Evolutionary conservation across 208 protist species (phyloP).

Genomic region (Angomonas ambiguus): DNA sequence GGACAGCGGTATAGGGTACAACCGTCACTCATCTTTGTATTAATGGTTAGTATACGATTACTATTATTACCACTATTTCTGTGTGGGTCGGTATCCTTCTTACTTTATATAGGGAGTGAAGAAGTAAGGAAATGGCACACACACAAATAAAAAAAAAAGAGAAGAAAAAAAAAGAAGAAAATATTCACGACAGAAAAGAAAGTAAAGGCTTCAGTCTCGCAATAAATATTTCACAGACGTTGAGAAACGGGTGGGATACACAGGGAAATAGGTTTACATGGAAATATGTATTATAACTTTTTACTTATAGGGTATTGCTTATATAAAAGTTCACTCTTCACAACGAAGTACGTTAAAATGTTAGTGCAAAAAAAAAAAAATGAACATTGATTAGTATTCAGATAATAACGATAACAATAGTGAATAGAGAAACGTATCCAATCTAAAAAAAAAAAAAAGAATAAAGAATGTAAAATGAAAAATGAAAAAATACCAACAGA

Average conservation of each 20-base stretch:
- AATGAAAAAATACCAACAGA: too few species aligned
- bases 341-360: background rate
- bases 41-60: too few species aligned
- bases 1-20: slow-evolving; percentile 17
- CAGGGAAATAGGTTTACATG: background rate
- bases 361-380: slow-evolving; percentile 9
- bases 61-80: too few species aligned
- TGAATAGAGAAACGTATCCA: background rate
- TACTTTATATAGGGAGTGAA: slow-evolving; percentile 8
- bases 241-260: background rate
- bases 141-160: slow-evolving; percentile 2
- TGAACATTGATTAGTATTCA: background rate
- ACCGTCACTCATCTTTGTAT: slow-evolving; percentile 5
- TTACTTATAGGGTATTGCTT: too few species aligned
- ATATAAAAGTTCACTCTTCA: too few species aligned
- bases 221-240: background rate
- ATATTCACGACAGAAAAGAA: slow-evolving; percentile 6
- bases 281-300: too few species aligned
- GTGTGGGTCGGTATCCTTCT: too few species aligned
- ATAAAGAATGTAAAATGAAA: background rate
- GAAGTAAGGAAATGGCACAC: slow-evolving; percentile 14
- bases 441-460: slow-evolving; percentile 2
- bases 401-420: background rate
- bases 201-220: slow-evolving; percentile 13
- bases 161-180: slow-evolving; percentile 14